Percentiles rank a stretch among this genome's conserved stretches.
These are phyloP conservation scores for Gymnopilus dilepis DNA, from an alignment of 768 basidiomycete species.

Conservation along the genomic window DNA sequence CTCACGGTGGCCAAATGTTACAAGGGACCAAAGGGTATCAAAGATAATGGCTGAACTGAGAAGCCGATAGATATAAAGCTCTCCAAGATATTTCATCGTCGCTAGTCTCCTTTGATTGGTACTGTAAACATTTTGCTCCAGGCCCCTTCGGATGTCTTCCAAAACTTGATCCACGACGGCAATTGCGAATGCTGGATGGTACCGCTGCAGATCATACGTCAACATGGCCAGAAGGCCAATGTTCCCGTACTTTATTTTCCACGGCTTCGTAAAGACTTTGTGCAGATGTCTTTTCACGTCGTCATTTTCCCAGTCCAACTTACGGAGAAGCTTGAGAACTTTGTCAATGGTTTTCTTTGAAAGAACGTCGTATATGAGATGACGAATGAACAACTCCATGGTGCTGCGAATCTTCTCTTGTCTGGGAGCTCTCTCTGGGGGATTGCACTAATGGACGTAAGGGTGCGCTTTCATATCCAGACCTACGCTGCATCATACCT, in stretches of 20 bases:
- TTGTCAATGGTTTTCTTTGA: conserved; percentile 95
- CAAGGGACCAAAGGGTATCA: conserved; percentile 91
- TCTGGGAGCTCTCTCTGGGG: conserved; percentile 88
- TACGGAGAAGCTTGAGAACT: conserved; percentile 89
- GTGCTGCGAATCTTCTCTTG: conserved; percentile 85
- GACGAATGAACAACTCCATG: conserved; percentile 93
- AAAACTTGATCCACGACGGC: conserved; percentile 92
- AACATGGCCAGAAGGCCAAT: conserved; percentile 91
- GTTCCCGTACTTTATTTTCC: conserved; percentile 95
- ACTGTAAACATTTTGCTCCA: conserved; percentile 95
- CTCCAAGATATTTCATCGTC: conserved; percentile 93
- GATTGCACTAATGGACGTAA: conserved; percentile 76
- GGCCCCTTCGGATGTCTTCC: conserved; percentile 87
- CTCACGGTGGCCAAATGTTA: conserved; percentile 96
- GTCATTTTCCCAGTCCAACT: conserved; percentile 93
- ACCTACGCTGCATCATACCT: conserved; percentile 51
- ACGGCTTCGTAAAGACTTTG: conserved; percentile 95
- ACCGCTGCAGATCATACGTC: conserved; percentile 92
- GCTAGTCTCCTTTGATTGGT: conserved; percentile 93
- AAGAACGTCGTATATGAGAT: conserved; percentile 93
- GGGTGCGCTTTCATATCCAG: not conserved
- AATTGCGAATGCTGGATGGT: conserved; percentile 88
- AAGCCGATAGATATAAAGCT: conserved; percentile 95
- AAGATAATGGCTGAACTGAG: conserved; percentile 90
- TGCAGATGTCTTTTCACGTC: conserved; percentile 66